Evolutionary conservation across 768 basidiomycete species (phyloP).

Genomic region (Sutorius australiensis): DNA sequence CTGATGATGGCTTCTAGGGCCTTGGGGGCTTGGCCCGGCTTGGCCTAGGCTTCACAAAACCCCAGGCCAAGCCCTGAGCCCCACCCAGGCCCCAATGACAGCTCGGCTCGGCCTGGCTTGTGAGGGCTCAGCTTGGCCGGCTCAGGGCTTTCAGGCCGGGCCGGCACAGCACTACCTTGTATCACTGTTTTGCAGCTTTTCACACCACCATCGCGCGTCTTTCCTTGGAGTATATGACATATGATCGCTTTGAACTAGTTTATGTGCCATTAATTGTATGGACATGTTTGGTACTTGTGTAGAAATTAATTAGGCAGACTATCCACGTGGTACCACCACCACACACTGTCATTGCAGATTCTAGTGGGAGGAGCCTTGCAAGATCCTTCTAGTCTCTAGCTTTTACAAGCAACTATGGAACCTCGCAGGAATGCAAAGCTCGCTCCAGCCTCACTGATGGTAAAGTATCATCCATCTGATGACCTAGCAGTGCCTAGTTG

Average conservation of each 20-base stretch:
- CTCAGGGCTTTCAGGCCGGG: no score
- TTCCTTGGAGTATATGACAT: constrained; percentile 11
- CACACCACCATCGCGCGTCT: constrained; percentile 2
- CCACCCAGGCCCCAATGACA: no score
- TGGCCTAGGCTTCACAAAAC: no score
- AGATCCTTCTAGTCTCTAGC: neutral
- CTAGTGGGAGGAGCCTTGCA: constrained; percentile 1
- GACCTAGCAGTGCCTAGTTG: neutral
- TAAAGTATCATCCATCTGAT: constrained; percentile 8
- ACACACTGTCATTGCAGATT: neutral
- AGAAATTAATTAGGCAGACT: constrained; percentile 1
- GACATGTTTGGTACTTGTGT: constrained; percentile 3
- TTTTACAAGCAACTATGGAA: constrained; percentile 22
- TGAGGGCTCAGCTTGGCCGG: no score
- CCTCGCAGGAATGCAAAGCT: constrained; percentile 14
- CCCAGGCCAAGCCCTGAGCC: no score
- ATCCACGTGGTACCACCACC: neutral
- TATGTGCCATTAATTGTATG: neutral
- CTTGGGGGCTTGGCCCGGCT: no score
- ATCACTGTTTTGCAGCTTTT: constrained; percentile 9
- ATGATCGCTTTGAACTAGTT: constrained; percentile 11
- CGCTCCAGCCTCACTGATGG: constrained; percentile 26
- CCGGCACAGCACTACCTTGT: no score
- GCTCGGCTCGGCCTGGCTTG: no score
- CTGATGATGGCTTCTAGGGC: no score